Percentiles rank a stretch among this genome's conserved stretches.
Conservation (phyloP, 2,329 filamentous ascomycete species). For the Talaromyces sp. region DNA sequence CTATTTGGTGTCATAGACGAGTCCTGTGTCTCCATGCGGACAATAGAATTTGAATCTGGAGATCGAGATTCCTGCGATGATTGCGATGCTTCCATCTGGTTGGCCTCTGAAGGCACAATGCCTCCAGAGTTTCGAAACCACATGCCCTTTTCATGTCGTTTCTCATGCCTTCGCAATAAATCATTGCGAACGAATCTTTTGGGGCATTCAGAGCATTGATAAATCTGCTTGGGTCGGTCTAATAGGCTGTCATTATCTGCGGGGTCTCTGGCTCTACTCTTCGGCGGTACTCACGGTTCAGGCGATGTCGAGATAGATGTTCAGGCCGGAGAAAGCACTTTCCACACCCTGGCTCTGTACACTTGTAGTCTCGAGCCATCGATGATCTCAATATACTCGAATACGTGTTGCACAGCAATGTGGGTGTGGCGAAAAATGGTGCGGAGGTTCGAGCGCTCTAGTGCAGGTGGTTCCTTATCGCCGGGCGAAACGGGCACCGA, state of each 20-base stretch:
- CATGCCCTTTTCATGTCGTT: conserved; percentile 32
- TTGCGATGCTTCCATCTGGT: background rate
- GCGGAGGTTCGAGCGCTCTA: background rate
- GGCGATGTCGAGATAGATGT: conserved; percentile 21
- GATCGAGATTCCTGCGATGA: background rate
- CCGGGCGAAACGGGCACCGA: background rate
- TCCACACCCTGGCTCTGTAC: conserved; percentile 21
- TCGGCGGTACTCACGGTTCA: conserved; percentile 16
- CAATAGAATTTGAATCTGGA: background rate
- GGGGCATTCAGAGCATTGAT: conserved; percentile 20
- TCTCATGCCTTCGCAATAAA: conserved; percentile 28
- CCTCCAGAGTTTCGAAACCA: conserved; percentile 30
- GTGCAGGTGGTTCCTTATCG: background rate
- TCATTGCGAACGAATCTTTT: conserved; percentile 29
- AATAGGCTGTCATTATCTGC: background rate
- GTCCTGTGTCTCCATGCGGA: background rate
- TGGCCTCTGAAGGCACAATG: background rate
- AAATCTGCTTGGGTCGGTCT: conserved; percentile 21
- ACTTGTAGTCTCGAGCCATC: conserved; percentile 15
- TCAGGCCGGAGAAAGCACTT: conserved; percentile 20
- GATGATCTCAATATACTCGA: background rate
- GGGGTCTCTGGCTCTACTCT: too few relatives aligned
- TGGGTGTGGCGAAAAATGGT: background rate
- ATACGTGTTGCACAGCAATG: too few relatives aligned
- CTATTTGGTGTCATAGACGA: background rate